Base-by-base conservation (phyloP, 441 rosid species). In the Gossypium schwendimanii region DNA sequence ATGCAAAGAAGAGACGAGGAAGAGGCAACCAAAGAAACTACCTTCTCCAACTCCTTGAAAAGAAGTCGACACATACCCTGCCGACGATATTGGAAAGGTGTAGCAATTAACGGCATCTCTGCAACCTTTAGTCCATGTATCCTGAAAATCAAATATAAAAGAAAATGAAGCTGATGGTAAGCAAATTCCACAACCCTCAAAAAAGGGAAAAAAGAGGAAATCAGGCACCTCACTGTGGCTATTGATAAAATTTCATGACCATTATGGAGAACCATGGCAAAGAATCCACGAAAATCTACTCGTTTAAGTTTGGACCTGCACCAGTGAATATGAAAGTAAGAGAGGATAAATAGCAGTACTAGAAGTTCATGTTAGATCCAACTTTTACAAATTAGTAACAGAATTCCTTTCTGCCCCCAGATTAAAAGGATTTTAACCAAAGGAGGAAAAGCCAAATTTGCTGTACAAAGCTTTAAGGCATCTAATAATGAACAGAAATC, bases 51-150 rank as follows among this genome's bases (percentile, higher is more conserved):
- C 72, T 80, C 83, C 18, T 72, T 63, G 71, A 78, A 50, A 59
- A 83, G 79, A 74, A 83, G 70, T 41, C 82, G 84, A 50, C 86
- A 83, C 83, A 83, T 78, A 26, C 86, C 86, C 77, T 80, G 84
- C 70, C 78, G 77, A 31, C 84, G 80, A 79, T 73, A 74, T 26
- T 74, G 63, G 69, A 83, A 83, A 70, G 77, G 74, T 0, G 86
- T 83, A 55, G 86, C 86, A 70, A 83, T 63, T 10, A 83, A 76
- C 72, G 86, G 84, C 77, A 83, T 80, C 79, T 83, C 86, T n/a
- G 84, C 86, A 39, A 75, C 82, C 77, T 76, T 80, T 63, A 24
- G 75, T 31, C 86, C 84, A 72, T 71, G 72, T 53, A 80, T 71
- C 78, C 86, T 83, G 79, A 74, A 78, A 70, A 57, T 33, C 61